phyloP scores from a whole-genome alignment of 129 eudicot species.

The Cynara cardunculus region DNA sequence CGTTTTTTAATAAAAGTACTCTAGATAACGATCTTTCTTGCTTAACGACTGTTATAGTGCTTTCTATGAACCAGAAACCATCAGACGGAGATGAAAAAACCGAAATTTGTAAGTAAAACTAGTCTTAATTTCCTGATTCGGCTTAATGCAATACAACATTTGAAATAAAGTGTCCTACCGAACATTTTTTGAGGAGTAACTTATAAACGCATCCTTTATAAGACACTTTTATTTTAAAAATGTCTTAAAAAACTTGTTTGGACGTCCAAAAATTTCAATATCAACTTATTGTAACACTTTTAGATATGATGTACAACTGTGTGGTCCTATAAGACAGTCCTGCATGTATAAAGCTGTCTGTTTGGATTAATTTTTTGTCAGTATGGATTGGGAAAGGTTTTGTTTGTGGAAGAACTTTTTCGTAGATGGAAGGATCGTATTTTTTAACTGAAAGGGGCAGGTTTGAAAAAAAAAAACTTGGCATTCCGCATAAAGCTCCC shows the following conservation, averaged over 20 bases:
- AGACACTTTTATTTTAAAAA: too few relatives aligned
- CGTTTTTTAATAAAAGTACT: conserved; percentile 10
- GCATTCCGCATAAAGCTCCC: too few relatives aligned
- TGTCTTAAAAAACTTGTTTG: neutral
- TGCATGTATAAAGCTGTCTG: too few relatives aligned
- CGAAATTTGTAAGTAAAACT: conserved; percentile 37
- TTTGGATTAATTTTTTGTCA: too few relatives aligned
- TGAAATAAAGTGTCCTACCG: neutral
- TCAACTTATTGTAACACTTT: neutral
- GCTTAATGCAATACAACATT: neutral
- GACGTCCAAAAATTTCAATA: neutral
- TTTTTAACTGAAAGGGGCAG: too few relatives aligned
- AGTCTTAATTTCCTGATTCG: neutral
- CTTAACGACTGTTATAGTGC: conserved; percentile 23
- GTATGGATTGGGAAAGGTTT: too few relatives aligned
- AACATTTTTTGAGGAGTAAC: too few relatives aligned
- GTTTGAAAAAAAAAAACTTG: too few relatives aligned
- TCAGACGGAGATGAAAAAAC: conserved; percentile 24
- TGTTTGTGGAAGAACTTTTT: too few relatives aligned
- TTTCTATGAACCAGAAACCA: conserved; percentile 26
- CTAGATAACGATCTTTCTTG: conserved; percentile 9
- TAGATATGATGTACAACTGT: too few relatives aligned
- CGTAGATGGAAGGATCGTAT: too few relatives aligned
- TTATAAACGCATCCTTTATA: neutral
- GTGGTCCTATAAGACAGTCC: neutral